A percentile compares a stretch with the other conserved stretches of the same genome.
Evolutionary conservation across 1,284 basidiomycete species (phyloP).

Genomic region (Puccinia brachypodii): DNA sequence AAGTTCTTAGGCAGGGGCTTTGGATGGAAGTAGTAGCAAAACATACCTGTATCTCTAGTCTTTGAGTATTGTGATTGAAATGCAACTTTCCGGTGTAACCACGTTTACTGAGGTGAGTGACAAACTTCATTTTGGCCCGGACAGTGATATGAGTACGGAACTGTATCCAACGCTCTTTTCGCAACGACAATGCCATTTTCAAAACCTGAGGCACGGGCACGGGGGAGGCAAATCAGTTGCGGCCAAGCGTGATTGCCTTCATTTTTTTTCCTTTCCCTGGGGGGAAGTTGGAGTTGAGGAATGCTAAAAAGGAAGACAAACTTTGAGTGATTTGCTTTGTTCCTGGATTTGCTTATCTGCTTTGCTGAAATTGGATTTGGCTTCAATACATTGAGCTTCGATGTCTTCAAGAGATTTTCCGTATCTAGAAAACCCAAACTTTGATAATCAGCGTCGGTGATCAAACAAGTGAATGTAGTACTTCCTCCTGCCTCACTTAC

Average conservation of each 20-base stretch:
- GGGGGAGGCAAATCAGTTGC: not conserved
- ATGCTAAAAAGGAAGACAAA: not conserved
- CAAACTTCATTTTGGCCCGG: conserved; percentile 79
- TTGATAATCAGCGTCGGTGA: not conserved
- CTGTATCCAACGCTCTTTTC: conserved; percentile 75
- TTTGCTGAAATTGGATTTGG: not conserved
- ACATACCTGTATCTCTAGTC: conserved; percentile 68
- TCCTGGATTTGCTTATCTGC: conserved; percentile 24
- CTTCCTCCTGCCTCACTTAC: not conserved
- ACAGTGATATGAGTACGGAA: conserved; percentile 82
- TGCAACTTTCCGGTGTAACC: conserved; percentile 61
- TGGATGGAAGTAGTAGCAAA: not conserved
- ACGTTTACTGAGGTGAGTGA: conserved; percentile 75
- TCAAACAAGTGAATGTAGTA: not conserved
- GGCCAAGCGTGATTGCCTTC: not conserved
- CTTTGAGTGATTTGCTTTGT: conserved; percentile 7
- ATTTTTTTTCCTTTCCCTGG: not conserved
- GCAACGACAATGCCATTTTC: conserved; percentile 64
- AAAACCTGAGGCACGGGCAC: conserved; percentile 16
- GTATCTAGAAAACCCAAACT: not conserved
- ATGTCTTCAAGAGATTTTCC: conserved; percentile 29
- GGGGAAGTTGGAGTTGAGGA: not conserved
- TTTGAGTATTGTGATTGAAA: conserved; percentile 74
- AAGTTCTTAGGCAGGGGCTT: not conserved
- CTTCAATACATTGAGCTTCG: conserved; percentile 8